Base-by-base conservation (phyloP, 176 grass and related monocot genomes). In the Musa acuminata region DNA sequence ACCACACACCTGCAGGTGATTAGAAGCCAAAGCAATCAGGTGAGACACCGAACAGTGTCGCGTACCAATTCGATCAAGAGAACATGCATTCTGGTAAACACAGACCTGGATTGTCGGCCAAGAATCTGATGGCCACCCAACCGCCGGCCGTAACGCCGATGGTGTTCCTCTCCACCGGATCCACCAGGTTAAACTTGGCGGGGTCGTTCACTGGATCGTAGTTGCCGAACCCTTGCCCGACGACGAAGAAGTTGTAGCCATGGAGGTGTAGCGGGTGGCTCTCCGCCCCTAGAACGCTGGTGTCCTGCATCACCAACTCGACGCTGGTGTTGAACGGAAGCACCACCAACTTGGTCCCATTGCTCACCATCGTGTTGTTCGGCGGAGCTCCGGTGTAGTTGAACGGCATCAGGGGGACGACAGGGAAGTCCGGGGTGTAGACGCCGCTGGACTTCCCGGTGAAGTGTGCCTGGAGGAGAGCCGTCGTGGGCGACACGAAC, bases 391-490 rank as follows among this genome's bases (percentile, higher is more conserved):
- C 91, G 0, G 91, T 96, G 81, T 91, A 96, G 85, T 96, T 82
- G 88, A 96, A 96, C 74, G 60, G 74, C 67, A 21, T 11, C 14
- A 24, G 58, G 49, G 91, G 88, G 43, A 49, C 59, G 10, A 65
- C 8, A 0, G 91, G 91, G 76, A 96, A 96, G 85, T 96, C 77
- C 16, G 88, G 77, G 0, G 26, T 58, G 75, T 88, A 87, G 11
- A 96, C 91, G 43, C 85, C 81, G 20, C 50, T 55, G 54, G 86
- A 85, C 62, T 72, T 80, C 14, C 86, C 86, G 74, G 62, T 74
- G 84, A 89, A 95, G 85, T 95, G 91, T 14, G 91, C 83, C 79
- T 90, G 81, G 0, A 95, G 87, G 21, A 95, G 87, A 8, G 87
- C 84, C 0, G 83, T 86, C 52, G 6, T 84, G 50, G 91, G 91